These are phyloP conservation scores for Fraxinus greggii DNA, from an alignment of 305 asterid genomes.

Conservation along the genomic window DNA sequence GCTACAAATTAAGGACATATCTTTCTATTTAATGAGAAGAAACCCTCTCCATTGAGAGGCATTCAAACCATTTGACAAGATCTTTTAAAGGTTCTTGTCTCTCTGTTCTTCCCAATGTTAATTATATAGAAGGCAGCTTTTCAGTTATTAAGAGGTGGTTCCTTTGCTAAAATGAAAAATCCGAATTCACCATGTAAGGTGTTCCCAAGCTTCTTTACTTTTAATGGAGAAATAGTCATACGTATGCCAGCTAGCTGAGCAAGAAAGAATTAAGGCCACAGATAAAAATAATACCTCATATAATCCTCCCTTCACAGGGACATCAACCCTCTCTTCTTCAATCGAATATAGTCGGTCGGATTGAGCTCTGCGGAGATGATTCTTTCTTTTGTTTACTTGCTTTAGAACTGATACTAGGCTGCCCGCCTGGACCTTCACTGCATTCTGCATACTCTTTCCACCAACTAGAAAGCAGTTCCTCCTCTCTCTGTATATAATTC, in stretches of 20 bases:
- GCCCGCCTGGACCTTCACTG: conserved; percentile 80
- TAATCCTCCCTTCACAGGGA: no score
- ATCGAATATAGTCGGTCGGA: conserved; percentile 34
- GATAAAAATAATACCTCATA: conserved; percentile 61
- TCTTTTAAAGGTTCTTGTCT: background rate
- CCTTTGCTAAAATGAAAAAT: background rate
- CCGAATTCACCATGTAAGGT: background rate
- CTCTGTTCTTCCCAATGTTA: background rate
- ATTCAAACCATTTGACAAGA: background rate
- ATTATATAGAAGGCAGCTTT: background rate
- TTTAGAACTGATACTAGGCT: conserved; percentile 33
- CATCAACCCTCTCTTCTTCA: conserved; percentile 95
- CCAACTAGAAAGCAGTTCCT: conserved; percentile 83
- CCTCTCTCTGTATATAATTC: conserved; percentile 64
- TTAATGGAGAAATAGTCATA: background rate
- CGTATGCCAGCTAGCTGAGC: background rate
- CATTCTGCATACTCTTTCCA: conserved; percentile 96
- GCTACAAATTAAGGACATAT: no score
- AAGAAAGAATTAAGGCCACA: background rate
- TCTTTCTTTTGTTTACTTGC: conserved; percentile 30
- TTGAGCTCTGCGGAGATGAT: conserved; percentile 35
- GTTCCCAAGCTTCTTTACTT: background rate
- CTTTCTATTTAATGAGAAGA: no score
- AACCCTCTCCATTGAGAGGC: no score
- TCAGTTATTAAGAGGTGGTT: background rate